Conservation (phyloP, 1,284 basidiomycete species). For the Clitocybe nebularis region DNA sequence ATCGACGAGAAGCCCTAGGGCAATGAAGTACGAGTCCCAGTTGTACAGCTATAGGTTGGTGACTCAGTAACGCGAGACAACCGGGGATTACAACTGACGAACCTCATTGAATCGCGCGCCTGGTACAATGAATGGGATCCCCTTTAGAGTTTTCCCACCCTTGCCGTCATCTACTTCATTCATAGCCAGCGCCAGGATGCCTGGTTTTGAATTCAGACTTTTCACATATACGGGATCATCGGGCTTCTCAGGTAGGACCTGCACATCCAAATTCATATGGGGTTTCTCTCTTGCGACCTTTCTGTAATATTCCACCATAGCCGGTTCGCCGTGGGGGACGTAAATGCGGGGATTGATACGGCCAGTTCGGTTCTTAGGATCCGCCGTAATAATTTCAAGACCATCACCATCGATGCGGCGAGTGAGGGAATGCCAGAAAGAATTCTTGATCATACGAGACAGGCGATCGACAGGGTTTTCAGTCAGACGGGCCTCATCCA, state of each 20-base stretch:
- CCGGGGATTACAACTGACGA: no score
- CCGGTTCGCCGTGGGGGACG: conserved; percentile 87
- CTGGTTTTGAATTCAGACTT: conserved; percentile 90
- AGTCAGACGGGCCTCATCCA: conserved; percentile 94
- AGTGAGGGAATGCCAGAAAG: conserved; percentile 97
- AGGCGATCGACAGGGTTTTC: conserved; percentile 98
- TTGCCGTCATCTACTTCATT: conserved; percentile 81
- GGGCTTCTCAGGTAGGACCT: conserved; percentile 80
- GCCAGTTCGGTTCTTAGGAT: conserved; percentile 93
- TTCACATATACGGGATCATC: conserved; percentile 90
- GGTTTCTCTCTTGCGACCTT: conserved; percentile 80
- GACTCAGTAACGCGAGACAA: no score
- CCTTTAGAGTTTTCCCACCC: conserved; percentile 80
- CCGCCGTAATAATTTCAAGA: conserved; percentile 92
- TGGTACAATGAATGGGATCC: conserved; percentile 95
- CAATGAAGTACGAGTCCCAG: conserved; percentile 94
- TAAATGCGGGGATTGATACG: conserved; percentile 90
- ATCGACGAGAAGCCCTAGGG: conserved; percentile 91
- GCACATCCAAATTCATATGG: conserved; percentile 88
- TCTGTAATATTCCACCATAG: conserved; percentile 93
- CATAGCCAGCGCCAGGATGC: conserved; percentile 95
- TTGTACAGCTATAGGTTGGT: conserved; percentile 81
- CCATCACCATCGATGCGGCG: conserved; percentile 96
- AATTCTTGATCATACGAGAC: conserved; percentile 96
- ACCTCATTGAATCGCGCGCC: conserved; percentile 98